Evolutionary conservation across 1,284 basidiomycete species (phyloP).

Genomic region (Anthracocystis panici-leucophaei): DNA sequence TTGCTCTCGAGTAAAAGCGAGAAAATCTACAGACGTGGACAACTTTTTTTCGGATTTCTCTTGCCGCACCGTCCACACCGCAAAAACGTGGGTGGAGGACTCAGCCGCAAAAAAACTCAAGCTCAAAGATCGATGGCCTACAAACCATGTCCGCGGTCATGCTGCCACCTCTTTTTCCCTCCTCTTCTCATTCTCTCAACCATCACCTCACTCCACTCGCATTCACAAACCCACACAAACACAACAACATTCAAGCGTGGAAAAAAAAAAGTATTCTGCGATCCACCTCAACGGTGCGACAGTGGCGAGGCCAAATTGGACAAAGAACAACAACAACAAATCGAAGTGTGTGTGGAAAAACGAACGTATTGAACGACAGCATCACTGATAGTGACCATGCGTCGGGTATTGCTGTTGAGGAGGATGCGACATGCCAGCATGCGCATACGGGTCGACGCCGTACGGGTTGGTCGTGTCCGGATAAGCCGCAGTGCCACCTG

Average conservation of each 20-base stretch:
- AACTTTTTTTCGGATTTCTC: no score
- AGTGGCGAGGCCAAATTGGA: background rate
- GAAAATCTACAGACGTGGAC: no score
- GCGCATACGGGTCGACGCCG: constrained; percentile 32
- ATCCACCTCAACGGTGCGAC: constrained; percentile 1
- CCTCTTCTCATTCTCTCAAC: no score
- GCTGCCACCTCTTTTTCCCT: no score
- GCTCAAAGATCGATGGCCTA: no score
- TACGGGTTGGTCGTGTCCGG: constrained; percentile 16
- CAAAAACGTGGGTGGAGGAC: no score
- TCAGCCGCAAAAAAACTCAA: no score
- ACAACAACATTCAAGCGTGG: background rate
- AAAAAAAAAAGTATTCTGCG: background rate
- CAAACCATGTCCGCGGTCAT: no score
- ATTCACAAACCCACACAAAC: background rate
- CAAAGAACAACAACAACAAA: background rate
- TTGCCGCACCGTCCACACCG: no score
- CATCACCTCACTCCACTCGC: background rate
- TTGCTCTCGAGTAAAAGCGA: no score
- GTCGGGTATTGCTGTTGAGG: constrained; percentile 24
- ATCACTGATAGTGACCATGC: constrained; percentile 32
- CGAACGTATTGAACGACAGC: background rate
- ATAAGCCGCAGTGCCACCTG: constrained; percentile 7
- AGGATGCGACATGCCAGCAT: constrained; percentile 37
- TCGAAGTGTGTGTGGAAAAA: background rate